A percentile compares a stretch with the other conserved stretches of the same genome.
Conservation (phyloP, 371 early-diverging fungal species). For the Mucor racemosus region DNA sequence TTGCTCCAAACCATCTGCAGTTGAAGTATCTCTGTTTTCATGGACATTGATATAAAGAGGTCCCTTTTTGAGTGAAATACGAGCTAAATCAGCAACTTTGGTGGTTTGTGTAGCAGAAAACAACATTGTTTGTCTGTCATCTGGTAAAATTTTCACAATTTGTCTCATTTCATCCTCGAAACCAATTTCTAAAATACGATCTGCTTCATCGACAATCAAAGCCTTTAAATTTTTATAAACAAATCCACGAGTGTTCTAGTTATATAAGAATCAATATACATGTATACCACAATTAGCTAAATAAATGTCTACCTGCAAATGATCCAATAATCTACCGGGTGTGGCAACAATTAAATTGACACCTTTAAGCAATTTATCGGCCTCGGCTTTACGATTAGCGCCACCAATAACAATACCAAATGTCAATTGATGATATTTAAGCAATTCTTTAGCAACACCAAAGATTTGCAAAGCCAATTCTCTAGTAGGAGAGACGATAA, state of each 20-base stretch:
- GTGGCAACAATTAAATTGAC: slow-evolving; percentile 97
- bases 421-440: slow-evolving; percentile 92
- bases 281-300: background rate
- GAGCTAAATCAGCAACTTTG: slow-evolving; percentile 94
- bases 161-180: slow-evolving; percentile 99
- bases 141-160: slow-evolving; percentile 89
- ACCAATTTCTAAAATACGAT: slow-evolving; percentile 97
- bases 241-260: slow-evolving; percentile 87
- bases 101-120: slow-evolving; percentile 99
- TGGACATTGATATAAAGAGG: slow-evolving; percentile 98
- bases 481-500: slow-evolving; percentile 99
- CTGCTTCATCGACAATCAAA: slow-evolving; percentile 98
- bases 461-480: slow-evolving; percentile 99
- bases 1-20: slow-evolving; percentile 94
- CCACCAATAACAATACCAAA: slow-evolving; percentile 97
- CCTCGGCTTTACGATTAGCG: slow-evolving; percentile 95
- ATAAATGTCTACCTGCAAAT: slow-evolving; percentile 69
- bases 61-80: slow-evolving; percentile 89
- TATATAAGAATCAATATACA: background rate
- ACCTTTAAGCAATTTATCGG: slow-evolving; percentile 91
- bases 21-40: slow-evolving; percentile 87
- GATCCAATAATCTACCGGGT: slow-evolving; percentile 97
- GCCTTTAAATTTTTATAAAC: slow-evolving; percentile 89
- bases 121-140: slow-evolving; percentile 93
- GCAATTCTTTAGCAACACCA: slow-evolving; percentile 94